Evolutionary conservation across 495 filamentous ascomycete species (phyloP).

Genomic region (Xylaria castorea): DNA sequence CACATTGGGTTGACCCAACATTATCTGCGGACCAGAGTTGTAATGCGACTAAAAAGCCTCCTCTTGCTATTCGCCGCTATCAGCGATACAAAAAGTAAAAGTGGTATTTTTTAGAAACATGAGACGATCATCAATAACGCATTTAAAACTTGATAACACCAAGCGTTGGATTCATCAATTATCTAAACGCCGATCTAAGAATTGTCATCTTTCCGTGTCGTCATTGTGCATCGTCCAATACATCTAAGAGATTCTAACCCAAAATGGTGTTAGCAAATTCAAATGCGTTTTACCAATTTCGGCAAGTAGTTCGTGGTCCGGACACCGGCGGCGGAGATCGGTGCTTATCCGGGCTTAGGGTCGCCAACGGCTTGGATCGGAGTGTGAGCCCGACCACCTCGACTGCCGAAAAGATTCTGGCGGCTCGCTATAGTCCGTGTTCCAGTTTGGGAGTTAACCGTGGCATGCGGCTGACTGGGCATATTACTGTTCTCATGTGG

Average conservation of each 20-base stretch:
- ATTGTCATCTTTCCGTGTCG: too few relatives aligned
- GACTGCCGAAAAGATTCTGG: constrained; percentile 1
- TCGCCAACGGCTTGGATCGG: not conserved
- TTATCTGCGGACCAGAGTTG: too few relatives aligned
- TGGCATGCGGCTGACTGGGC: not conserved
- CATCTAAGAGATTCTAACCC: not conserved
- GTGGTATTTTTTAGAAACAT: too few relatives aligned
- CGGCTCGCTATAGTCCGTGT: not conserved
- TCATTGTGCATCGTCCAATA: too few relatives aligned
- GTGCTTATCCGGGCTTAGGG: constrained; percentile 3
- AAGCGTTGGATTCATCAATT: too few relatives aligned
- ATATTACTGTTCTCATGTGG: not conserved
- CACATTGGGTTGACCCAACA: too few relatives aligned
- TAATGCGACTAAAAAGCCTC: too few relatives aligned
- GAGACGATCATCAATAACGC: too few relatives aligned
- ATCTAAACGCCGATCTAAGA: too few relatives aligned
- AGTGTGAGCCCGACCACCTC: not conserved
- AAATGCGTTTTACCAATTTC: not conserved
- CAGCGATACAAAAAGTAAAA: too few relatives aligned
- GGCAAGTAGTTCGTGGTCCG: not conserved
- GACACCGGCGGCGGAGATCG: constrained; percentile 1
- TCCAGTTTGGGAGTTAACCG: not conserved
- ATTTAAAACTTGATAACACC: too few relatives aligned
- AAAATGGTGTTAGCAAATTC: not conserved
- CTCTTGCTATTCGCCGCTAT: too few relatives aligned